These are phyloP conservation scores for Metarhizium humberi DNA, from an alignment of 2,329 filamentous ascomycete species.

Conservation along the genomic window DNA sequence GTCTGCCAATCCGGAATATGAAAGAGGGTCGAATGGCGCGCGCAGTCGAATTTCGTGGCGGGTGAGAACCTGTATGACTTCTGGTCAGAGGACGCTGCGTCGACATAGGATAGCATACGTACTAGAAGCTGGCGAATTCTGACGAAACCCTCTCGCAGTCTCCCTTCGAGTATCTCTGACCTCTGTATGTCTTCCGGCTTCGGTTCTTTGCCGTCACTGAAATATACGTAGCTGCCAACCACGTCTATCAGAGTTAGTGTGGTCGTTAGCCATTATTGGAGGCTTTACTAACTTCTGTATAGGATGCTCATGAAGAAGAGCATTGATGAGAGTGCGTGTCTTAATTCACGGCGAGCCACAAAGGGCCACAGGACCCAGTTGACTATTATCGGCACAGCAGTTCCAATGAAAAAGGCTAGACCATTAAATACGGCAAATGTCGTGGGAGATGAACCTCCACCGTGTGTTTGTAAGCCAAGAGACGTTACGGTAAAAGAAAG, in stretches of 20 bases:
- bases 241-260: constrained; percentile 24
- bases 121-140: constrained; percentile 46
- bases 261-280: not conserved
- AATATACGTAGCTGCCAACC: constrained; percentile 50
- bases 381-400: constrained; percentile 42
- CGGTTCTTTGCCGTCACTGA: constrained; percentile 43
- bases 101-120: constrained; percentile 4
- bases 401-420: constrained; percentile 41
- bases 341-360: constrained; percentile 47
- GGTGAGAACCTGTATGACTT: constrained; percentile 32
- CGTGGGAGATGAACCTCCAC: constrained; percentile 22
- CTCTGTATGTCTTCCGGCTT: constrained; percentile 38
- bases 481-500: constrained; percentile 47
- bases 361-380: constrained; percentile 56
- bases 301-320: constrained; percentile 48
- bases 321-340: constrained; percentile 45
- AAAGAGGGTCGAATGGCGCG: constrained; percentile 45
- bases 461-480: constrained; percentile 27
- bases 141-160: constrained; percentile 51
- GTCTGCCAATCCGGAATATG: constrained; percentile 46
- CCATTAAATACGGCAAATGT: constrained; percentile 38
- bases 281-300: constrained; percentile 35
- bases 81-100: not conserved
- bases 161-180: constrained; percentile 50
- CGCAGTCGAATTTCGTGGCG: constrained; percentile 50